A percentile compares a stretch with the other conserved stretches of the same genome.
Conservation (phyloP, 106 monocot species). For the Apostasia shenzhenica region DNA sequence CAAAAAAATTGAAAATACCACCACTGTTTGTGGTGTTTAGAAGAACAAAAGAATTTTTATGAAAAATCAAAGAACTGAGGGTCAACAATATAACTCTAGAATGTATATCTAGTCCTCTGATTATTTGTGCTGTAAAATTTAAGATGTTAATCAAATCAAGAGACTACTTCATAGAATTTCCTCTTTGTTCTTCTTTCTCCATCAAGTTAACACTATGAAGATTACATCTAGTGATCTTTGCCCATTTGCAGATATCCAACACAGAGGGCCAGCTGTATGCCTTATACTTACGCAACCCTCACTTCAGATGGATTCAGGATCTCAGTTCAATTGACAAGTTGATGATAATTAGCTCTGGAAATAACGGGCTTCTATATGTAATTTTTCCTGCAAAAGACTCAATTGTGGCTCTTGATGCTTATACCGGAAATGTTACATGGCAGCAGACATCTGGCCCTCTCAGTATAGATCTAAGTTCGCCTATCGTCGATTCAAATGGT, state of each 20-base stretch:
- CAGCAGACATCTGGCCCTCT: slow-evolving; percentile 58
- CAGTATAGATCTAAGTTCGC: slow-evolving; percentile 38
- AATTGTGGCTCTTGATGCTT: slow-evolving; percentile 67
- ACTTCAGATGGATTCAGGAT: slow-evolving; percentile 88
- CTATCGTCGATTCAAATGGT: slow-evolving; percentile 85
- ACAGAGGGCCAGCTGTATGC: slow-evolving; percentile 81
- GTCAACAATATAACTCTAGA: too few species aligned
- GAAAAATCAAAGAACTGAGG: too few species aligned
- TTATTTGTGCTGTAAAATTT: too few species aligned
- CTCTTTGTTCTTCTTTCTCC: background rate
- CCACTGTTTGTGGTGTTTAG: too few species aligned
- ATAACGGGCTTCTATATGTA: slow-evolving; percentile 61
- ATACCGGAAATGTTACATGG: slow-evolving; percentile 66
- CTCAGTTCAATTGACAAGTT: slow-evolving; percentile 48
- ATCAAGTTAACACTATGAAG: background rate
- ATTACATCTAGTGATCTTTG: background rate
- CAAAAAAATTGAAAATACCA: too few species aligned
- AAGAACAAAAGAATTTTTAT: too few species aligned
- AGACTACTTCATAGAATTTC: too few species aligned
- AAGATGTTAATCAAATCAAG: too few species aligned
- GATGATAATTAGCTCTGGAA: slow-evolving; percentile 61
- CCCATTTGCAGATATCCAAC: slow-evolving; percentile 51
- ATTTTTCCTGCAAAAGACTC: slow-evolving; percentile 48
- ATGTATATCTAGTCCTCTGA: too few species aligned
- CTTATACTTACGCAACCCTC: slow-evolving; percentile 51